Evolutionary conservation across 2,329 filamentous ascomycete species (phyloP).

Genomic region (Fusarium chaquense): DNA sequence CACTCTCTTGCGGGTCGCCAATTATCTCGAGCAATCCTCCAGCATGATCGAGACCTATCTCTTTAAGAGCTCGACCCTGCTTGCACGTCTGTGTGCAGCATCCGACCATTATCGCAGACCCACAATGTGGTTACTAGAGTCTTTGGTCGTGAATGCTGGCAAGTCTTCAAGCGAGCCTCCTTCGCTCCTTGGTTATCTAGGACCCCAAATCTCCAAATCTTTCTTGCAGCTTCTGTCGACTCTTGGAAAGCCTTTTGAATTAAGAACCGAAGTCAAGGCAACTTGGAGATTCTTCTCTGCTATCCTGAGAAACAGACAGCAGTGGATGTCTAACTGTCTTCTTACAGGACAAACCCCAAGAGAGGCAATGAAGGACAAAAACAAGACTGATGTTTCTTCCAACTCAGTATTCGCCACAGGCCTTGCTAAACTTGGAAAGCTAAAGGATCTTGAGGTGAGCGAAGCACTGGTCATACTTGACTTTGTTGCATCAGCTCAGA

Average conservation of each 20-base stretch:
- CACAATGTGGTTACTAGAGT: slow-evolving; percentile 77
- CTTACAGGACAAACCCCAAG: slow-evolving; percentile 89
- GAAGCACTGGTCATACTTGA: slow-evolving; percentile 82
- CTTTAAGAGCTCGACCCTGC: slow-evolving; percentile 81
- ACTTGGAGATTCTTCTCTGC: slow-evolving; percentile 90
- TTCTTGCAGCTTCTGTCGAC: slow-evolving; percentile 84
- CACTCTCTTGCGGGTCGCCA: slow-evolving; percentile 76
- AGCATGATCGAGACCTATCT: slow-evolving; percentile 80
- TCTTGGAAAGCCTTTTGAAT: slow-evolving; percentile 79
- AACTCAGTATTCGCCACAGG: slow-evolving; percentile 81
- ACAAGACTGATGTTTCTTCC: slow-evolving; percentile 61
- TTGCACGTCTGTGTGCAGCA: slow-evolving; percentile 81
- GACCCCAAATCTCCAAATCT: slow-evolving; percentile 82
- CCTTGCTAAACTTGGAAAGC: slow-evolving; percentile 74
- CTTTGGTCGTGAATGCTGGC: slow-evolving; percentile 77
- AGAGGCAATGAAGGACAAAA: slow-evolving; percentile 72
- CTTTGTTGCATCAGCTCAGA: slow-evolving; percentile 89
- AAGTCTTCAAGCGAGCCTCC: slow-evolving; percentile 79
- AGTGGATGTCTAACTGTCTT: slow-evolving; percentile 95
- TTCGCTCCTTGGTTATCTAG: slow-evolving; percentile 93
- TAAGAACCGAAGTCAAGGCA: slow-evolving; percentile 71
- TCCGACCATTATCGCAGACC: slow-evolving; percentile 74
- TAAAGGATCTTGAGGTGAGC: slow-evolving; percentile 72
- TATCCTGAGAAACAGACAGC: slow-evolving; percentile 89
- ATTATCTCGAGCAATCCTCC: slow-evolving; percentile 71